Evolutionary conservation across 805 yeast species (phyloP).

Genomic region (Spathaspora sp.): DNA sequence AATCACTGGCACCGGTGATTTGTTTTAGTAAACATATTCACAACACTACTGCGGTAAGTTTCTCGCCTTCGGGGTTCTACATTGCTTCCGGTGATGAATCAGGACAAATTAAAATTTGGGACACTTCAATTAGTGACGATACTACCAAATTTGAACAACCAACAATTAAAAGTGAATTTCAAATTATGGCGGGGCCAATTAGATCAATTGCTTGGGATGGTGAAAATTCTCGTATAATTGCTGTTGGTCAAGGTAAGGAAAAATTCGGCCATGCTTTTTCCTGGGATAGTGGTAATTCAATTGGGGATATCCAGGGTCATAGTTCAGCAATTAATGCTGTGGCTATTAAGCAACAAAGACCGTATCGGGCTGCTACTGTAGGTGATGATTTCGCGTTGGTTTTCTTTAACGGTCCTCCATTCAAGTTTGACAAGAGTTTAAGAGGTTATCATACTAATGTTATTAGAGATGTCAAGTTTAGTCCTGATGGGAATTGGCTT

Average conservation of each 20-base stretch:
- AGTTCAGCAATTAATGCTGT: slow-evolving; percentile 80
- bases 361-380: slow-evolving; percentile 90
- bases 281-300: slow-evolving; percentile 93
- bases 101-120: slow-evolving; percentile 93
- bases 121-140: slow-evolving; percentile 28
- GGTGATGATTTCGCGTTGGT: slow-evolving; percentile 86
- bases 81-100: slow-evolving; percentile 88
- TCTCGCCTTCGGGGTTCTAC: slow-evolving; percentile 87
- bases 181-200: slow-evolving; percentile 74
- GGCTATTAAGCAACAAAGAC: slow-evolving; percentile 79
- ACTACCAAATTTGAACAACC: slow-evolving; percentile 45
- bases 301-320: slow-evolving; percentile 95
- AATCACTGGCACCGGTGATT: slow-evolving; percentile 40
- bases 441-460: slow-evolving; percentile 76
- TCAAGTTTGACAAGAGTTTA: slow-evolving; percentile 72
- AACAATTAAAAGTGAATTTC: slow-evolving; percentile 73
- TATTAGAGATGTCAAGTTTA: slow-evolving; percentile 74
- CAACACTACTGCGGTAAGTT: slow-evolving; percentile 77
- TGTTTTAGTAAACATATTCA: slow-evolving; percentile 74
- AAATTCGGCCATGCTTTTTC: slow-evolving; percentile 89
- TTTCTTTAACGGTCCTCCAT: slow-evolving; percentile 90
- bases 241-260: slow-evolving; percentile 93
- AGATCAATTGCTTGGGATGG: slow-evolving; percentile 89
- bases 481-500: slow-evolving; percentile 73
- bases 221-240: slow-evolving; percentile 80